Evolutionary conservation across 1,284 basidiomycete genomes (phyloP).

Genomic region (Afroboletus lepidellus): DNA sequence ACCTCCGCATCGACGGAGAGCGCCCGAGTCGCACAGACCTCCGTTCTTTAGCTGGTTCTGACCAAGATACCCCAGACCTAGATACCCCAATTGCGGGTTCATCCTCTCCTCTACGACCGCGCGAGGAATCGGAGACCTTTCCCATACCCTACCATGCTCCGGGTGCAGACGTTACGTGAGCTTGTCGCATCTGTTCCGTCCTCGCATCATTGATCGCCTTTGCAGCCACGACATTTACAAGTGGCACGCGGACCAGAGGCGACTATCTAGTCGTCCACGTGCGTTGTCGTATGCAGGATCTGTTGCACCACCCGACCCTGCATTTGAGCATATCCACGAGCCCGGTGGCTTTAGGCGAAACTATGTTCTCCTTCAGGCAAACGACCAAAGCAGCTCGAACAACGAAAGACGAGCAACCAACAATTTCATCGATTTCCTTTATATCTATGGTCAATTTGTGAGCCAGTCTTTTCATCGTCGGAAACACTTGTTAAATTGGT

Average conservation of each 20-base stretch:
- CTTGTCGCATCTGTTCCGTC: conserved; percentile 29
- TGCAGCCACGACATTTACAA: conserved; percentile 89
- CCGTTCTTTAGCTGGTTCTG: conserved; percentile 34
- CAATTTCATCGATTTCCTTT: conserved; percentile 92
- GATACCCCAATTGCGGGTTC: conserved; percentile 34
- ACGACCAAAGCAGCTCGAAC: conserved; percentile 61
- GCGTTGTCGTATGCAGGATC: conserved; percentile 74
- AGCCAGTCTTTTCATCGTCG: conserved; percentile 35
- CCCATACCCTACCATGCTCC: conserved; percentile 82
- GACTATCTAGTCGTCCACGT: conserved; percentile 56
- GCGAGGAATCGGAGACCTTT: conserved; percentile 62
- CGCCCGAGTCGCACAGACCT: conserved; percentile 42
- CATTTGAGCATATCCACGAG: conserved; percentile 86
- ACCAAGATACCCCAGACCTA: conserved; percentile 29
- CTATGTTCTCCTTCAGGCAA: conserved; percentile 72
- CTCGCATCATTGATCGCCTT: conserved; percentile 7
- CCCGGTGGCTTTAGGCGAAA: conserved; percentile 92
- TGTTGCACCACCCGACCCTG: conserved; percentile 57
- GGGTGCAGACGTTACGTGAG: conserved; percentile 89
- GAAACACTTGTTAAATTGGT: conserved; percentile 2
- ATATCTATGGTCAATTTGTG: conserved; percentile 92
- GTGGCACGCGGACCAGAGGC: conserved; percentile 79
- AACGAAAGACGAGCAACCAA: conserved; percentile 68
- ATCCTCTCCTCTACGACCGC: conserved; percentile 35
- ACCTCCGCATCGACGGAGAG: conserved; percentile 77